Evolutionary conservation across 805 yeast genomes (phyloP).

Genomic region (Cyberlindnera petersonii): DNA sequence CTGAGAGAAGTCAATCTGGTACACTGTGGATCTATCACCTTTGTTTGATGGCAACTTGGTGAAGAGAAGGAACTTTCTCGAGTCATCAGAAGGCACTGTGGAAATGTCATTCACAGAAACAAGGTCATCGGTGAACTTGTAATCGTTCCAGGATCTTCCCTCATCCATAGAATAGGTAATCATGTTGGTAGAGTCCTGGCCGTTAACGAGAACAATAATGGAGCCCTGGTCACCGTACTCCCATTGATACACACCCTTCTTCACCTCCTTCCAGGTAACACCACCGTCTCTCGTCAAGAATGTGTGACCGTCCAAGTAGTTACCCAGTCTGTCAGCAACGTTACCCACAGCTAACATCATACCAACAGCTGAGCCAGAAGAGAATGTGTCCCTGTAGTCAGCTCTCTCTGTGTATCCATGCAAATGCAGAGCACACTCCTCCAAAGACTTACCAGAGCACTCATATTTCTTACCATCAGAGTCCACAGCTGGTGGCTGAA

Average conservation of each 20-base stretch:
- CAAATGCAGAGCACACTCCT: conserved; percentile 72
- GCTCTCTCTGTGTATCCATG: conserved; percentile 88
- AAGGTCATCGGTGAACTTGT: conserved; percentile 53
- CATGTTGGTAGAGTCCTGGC: conserved; percentile 51
- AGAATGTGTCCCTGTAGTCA: conserved; percentile 79
- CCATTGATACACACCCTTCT: conserved; percentile 79
- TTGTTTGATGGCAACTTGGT: conserved; percentile 42
- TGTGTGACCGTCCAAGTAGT: conserved; percentile 55
- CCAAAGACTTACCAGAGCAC: conserved; percentile 49
- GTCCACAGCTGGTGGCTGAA: conserved; percentile 67
- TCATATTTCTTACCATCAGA: conserved; percentile 51
- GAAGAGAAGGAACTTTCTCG: conserved; percentile 69
- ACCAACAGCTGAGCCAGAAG: conserved; percentile 89
- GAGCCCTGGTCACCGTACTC: conserved; percentile 96
- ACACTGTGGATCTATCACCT: conserved; percentile 44
- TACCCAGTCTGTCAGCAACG: conserved; percentile 62
- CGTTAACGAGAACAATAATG: conserved; percentile 67
- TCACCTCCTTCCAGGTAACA: conserved; percentile 75
- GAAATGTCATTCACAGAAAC: conserved; percentile 67
- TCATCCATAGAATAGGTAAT: conserved; percentile 70
- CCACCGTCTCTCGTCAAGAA: conserved; percentile 91
- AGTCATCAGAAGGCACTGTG: conserved; percentile 90
- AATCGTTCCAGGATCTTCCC: conserved; percentile 73
- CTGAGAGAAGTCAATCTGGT: conserved; percentile 55
- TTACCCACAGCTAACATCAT: conserved; percentile 90